These are phyloP conservation scores for Trypanosoma melophagium DNA, from an alignment of 208 protist species.

Conservation along the genomic window DNA sequence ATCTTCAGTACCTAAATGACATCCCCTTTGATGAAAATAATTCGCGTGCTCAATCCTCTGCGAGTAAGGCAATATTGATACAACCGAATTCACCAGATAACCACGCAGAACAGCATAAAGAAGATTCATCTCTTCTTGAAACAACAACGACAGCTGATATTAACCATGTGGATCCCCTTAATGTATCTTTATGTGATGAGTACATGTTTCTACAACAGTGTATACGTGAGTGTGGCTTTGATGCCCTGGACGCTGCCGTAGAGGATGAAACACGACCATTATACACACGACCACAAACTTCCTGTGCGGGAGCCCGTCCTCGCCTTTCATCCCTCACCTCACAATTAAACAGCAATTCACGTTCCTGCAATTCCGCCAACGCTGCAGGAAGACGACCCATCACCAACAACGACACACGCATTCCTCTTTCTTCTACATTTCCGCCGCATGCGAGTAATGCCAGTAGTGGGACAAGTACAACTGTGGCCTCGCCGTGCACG, in stretches of 20 bases:
- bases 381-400: background rate
- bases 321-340: slow-evolving; percentile 7
- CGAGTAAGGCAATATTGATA: background rate
- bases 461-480: too few species aligned
- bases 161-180: slow-evolving; percentile 61
- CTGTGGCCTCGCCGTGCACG: background rate
- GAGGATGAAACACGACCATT: slow-evolving; percentile 40
- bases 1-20: slow-evolving; percentile 63
- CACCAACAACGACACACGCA: background rate
- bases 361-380: background rate
- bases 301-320: slow-evolving; percentile 43
- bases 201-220: slow-evolving; percentile 73
- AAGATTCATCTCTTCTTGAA: background rate
- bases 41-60: background rate
- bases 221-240: slow-evolving; percentile 64
- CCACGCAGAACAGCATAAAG: background rate
- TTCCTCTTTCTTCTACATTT: background rate
- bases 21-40: slow-evolving; percentile 20
- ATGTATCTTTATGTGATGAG: slow-evolving; percentile 60
- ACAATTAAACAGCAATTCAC: background rate
- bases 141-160: background rate
- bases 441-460: background rate
- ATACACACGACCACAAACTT: slow-evolving; percentile 68
- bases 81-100: too few species aligned
- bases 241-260: slow-evolving; percentile 49